These are phyloP conservation scores for Aureobasidium sp. DNA, from an alignment of 2,329 filamentous ascomycete genomes.

Conservation along the genomic window DNA sequence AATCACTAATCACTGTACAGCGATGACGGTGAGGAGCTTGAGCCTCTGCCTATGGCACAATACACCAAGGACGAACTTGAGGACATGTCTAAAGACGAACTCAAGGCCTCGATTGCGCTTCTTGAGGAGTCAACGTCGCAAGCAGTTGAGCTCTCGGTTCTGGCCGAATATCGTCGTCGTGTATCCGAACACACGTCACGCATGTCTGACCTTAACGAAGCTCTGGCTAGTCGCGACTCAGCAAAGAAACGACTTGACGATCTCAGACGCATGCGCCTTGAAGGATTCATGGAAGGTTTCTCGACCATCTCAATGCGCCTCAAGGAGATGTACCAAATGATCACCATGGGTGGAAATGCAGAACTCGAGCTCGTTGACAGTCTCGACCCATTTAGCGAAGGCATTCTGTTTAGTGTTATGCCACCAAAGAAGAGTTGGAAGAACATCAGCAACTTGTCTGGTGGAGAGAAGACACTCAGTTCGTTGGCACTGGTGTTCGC, in stretches of 20 bases:
- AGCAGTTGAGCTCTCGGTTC: constrained; percentile 80
- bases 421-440: constrained; percentile 99
- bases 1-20: constrained; percentile 17
- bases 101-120: constrained; percentile 58
- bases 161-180: constrained; percentile 79
- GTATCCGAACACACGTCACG: constrained; percentile 75
- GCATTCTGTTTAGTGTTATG: constrained; percentile 97
- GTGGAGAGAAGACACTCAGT: constrained; percentile 94
- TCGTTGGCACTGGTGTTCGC: constrained; percentile 95
- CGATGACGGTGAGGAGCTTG: constrained; percentile 49
- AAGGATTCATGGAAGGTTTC: constrained; percentile 98
- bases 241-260: constrained; percentile 92
- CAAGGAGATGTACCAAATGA: constrained; percentile 99
- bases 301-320: constrained; percentile 85
- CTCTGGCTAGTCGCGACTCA: constrained; percentile 69
- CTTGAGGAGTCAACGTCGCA: constrained; percentile 74
- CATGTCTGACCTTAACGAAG: constrained; percentile 74
- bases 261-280: constrained; percentile 77
- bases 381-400: constrained; percentile 92
- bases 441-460: constrained; percentile 92
- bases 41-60: constrained; percentile 59
- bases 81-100: constrained; percentile 54
- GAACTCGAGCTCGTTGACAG: constrained; percentile 96
- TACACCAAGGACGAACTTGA: constrained; percentile 67
- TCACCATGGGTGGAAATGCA: constrained; percentile 98